These are phyloP conservation scores for Aspergillus aculeatinus DNA, from an alignment of 2,329 filamentous ascomycete genomes.

Conservation along the genomic window DNA sequence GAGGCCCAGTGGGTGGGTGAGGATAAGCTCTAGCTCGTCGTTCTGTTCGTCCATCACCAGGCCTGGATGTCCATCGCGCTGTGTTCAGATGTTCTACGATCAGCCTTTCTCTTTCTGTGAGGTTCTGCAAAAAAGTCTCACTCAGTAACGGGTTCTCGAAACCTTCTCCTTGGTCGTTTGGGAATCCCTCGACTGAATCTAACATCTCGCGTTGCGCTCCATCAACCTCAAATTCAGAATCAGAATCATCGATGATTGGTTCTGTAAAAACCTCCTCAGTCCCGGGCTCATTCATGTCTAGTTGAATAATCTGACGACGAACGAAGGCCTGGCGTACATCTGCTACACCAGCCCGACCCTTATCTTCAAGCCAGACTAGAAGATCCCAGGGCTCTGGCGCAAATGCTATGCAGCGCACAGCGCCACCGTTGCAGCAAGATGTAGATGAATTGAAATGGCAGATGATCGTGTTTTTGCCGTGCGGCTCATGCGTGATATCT, in stretches of 20 bases:
- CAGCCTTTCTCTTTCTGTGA: constrained; percentile 44
- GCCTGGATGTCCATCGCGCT: constrained; percentile 38
- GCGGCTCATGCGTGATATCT: constrained; percentile 18
- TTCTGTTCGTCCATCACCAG: constrained; percentile 33
- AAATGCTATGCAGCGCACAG: constrained; percentile 88
- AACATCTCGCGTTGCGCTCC: constrained; percentile 24
- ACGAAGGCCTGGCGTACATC: constrained; percentile 49
- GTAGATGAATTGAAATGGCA: constrained; percentile 76
- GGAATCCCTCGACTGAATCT: constrained; percentile 26
- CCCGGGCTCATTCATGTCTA: constrained; percentile 35
- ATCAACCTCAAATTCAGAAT: constrained; percentile 27
- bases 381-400: constrained; percentile 87
- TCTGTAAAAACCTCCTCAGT: constrained; percentile 36
- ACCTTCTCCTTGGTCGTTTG: constrained; percentile 21
- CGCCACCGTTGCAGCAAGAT: constrained; percentile 68
- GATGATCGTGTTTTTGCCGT: constrained; percentile 54
- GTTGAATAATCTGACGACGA: constrained; percentile 44
- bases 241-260: constrained; percentile 28
- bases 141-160: constrained; percentile 31
- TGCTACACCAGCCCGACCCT: constrained; percentile 51
- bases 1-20: constrained; percentile 28
- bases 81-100: constrained; percentile 46
- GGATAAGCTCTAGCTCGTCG: constrained; percentile 29
- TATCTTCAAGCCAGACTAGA: constrained; percentile 90
- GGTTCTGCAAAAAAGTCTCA: constrained; percentile 39